Conservation (phyloP, 805 yeast genomes). For the Candida mattraensis region DNA sequence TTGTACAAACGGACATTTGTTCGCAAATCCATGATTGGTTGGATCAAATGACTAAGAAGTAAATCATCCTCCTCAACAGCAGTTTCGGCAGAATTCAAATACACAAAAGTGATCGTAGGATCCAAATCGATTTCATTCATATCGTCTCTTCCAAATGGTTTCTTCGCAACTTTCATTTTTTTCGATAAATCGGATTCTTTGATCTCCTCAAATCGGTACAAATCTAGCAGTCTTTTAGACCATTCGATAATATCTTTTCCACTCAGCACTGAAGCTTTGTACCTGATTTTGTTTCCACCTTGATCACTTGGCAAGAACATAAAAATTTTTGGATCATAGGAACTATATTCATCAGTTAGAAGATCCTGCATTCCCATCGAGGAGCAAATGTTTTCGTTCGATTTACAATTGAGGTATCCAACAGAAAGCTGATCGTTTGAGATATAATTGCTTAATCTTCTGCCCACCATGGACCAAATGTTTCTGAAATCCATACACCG, state of each 20-base stretch:
- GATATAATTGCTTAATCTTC: conserved; percentile 35
- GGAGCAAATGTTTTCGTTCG: conserved; percentile 50
- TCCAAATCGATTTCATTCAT: conserved; percentile 31
- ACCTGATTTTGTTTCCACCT: conserved; percentile 49
- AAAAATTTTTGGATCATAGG: conserved; percentile 25
- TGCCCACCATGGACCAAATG: conserved; percentile 58
- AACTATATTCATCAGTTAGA: conserved; percentile 12
- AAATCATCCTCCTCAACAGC: conserved; percentile 61
- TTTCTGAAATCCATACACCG: conserved; percentile 52
- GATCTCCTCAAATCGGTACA: conserved; percentile 40
- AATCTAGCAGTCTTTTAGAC: conserved; percentile 47
- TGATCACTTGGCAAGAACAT: conserved; percentile 53
- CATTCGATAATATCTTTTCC: conserved; percentile 40
- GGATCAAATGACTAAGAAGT: conserved; percentile 58
- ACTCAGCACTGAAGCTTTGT: conserved; percentile 25
- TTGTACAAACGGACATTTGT: conserved; percentile 53
- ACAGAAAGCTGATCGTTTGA: conserved; percentile 18
- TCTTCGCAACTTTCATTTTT: conserved; percentile 21
- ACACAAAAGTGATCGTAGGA: conserved; percentile 53
- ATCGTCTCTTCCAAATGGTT: conserved; percentile 14
- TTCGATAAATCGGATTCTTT: conserved; percentile 21
- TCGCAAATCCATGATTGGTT: conserved; percentile 58
- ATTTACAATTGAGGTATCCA: conserved; percentile 60
- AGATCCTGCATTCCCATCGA: conserved; percentile 46
- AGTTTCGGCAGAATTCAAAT: conserved; percentile 49